phyloP scores from a whole-genome alignment of 2,329 filamentous ascomycete species.

The Mariannaea sp. region DNA sequence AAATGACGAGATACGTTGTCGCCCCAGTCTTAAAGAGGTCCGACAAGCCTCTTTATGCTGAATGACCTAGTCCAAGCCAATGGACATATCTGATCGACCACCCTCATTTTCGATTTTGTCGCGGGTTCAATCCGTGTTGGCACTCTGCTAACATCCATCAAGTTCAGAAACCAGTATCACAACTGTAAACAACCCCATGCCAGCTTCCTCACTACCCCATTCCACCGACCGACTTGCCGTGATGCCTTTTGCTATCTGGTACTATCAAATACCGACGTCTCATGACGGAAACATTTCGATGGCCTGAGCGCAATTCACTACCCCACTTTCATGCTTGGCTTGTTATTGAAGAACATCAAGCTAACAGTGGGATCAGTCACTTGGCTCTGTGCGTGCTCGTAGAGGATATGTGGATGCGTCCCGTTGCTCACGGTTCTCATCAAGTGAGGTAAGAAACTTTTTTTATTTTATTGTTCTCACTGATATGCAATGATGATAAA shows the following conservation, averaged over 20 bases:
- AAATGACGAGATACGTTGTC: conserved; percentile 55
- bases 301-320: conserved; percentile 36
- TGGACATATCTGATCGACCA: conserved; percentile 54
- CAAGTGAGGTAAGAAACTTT: conserved; percentile 34
- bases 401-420: not conserved
- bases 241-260: conserved; percentile 48
- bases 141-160: conserved; percentile 31
- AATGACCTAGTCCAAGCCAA: conserved; percentile 61
- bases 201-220: not conserved
- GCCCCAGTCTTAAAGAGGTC: conserved; percentile 55
- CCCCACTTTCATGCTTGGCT: conserved; percentile 8
- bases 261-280: conserved; percentile 53
- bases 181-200: conserved; percentile 18
- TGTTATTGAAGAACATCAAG: conserved; percentile 6
- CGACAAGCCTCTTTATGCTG: conserved; percentile 53
- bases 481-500: conserved; percentile 65
- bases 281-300: conserved; percentile 46
- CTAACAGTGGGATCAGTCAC: conserved; percentile 5
- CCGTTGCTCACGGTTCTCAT: not conserved
- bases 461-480: conserved; percentile 21
- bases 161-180: conserved; percentile 16
- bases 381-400: not conserved
- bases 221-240: conserved; percentile 33
- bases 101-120: conserved; percentile 18
- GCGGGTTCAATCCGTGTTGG: conserved; percentile 1